A percentile compares a stretch with the other conserved stretches of the same genome.
Evolutionary conservation across 768 basidiomycete genomes (phyloP).

Genomic region (Lactarius indigo): DNA sequence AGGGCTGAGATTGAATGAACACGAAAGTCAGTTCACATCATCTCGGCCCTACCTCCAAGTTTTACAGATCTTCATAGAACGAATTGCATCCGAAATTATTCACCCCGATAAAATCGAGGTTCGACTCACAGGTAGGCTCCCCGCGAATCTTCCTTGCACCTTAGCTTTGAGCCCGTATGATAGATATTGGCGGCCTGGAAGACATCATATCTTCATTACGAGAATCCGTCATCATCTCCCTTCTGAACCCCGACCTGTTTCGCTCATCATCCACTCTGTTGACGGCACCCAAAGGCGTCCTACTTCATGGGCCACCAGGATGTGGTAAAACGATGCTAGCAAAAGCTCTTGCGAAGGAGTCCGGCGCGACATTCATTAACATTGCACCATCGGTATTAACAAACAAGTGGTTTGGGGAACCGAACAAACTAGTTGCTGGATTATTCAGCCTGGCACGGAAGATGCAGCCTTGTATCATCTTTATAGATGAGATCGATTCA

Average conservation of each 20-base stretch:
- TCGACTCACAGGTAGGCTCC: conserved; percentile 62
- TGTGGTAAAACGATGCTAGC: conserved; percentile 99
- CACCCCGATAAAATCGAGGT: conserved; percentile 85
- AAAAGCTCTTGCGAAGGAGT: conserved; percentile 95
- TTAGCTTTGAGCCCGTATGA: conserved; percentile 11
- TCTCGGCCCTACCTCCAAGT: not conserved
- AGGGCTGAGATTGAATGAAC: conserved; percentile 78
- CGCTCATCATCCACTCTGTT: conserved; percentile 76
- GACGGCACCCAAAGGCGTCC: conserved; percentile 91
- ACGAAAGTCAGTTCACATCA: conserved; percentile 63
- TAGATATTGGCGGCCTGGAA: conserved; percentile 94
- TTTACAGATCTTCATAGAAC: conserved; percentile 43
- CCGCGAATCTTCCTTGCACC: not conserved
- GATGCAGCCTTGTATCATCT: conserved; percentile 93
- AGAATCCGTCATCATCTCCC: conserved; percentile 93
- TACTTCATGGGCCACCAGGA: conserved; percentile 94
- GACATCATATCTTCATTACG: conserved; percentile 83
- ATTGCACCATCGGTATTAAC: conserved; percentile 70
- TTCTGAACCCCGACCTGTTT: conserved; percentile 88
- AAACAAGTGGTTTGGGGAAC: conserved; percentile 85
- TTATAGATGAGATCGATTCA: conserved; percentile 98
- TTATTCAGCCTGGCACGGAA: conserved; percentile 92
- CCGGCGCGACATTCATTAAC: conserved; percentile 95
- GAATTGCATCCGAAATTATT: conserved; percentile 89
- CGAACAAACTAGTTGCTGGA: conserved; percentile 93